Evolutionary conservation across 129 eudicot species (phyloP), one percentile per base, ranked within the genome.

Genomic region (Artemisia tridentata): DNA sequence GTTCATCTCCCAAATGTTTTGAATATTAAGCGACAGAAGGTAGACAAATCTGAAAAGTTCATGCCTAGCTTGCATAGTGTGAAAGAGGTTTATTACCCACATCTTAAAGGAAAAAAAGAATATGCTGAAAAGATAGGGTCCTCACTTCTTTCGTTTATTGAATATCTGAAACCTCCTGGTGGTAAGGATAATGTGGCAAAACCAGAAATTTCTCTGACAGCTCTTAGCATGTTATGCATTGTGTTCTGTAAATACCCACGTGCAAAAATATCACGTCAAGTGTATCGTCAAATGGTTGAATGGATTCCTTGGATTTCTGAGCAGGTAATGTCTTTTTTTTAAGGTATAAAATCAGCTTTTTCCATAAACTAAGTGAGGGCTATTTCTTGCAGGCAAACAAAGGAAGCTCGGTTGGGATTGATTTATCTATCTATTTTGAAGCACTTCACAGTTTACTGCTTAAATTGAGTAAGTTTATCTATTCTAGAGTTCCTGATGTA

Each of bases 301-400:
- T 93, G 97, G 98, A 87, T 93, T 75, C 86, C 83, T 56, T 93
- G 98, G 98, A 81, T 90, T 72, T 82, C 59, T 82, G 83, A 84
- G 75, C 96, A 90, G 97, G 98, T 93, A 56, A 54, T 61, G 29
- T 11, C 20, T 38, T 54, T 72, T 65, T 15, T 49, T 74, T 77
- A 55, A 67, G 48, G 15, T 65, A 15, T 25, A 23, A 49, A 72
- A 69, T 61, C 45, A 25, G 23, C 46, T 61, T 31, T 73, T 60
- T 3, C 41, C 80, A 63, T 72, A 52, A 67, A 45, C 65, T 79
- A 67, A 86, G 45, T 2, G 61, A 77, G 49, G 63, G 52, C 25
- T 79, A 16, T 54, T 27, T 81, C 58, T 72, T 75, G 82, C 86
- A 93, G 98, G 92, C 74, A 31, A 79, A 66, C 55, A 74, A 75